These are phyloP conservation scores for Citrus unshiu DNA, from an alignment of 345 rosid genomes.

Conservation along the genomic window DNA sequence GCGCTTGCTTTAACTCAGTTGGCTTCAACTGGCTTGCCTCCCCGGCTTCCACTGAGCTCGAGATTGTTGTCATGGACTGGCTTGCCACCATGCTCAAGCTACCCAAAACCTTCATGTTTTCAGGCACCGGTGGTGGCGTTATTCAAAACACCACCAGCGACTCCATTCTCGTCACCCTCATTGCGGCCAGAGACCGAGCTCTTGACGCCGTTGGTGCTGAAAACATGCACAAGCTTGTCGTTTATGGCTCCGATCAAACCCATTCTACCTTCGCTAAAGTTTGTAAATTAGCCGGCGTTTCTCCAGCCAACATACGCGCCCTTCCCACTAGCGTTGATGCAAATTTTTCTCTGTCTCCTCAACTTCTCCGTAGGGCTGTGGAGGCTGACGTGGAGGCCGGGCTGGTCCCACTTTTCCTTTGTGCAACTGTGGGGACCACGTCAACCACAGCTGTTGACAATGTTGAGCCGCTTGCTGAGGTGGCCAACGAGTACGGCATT, in stretches of 20 bases:
- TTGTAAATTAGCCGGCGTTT: constrained; percentile 34
- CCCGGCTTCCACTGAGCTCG: constrained; percentile 40
- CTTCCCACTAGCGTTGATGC: constrained; percentile 19
- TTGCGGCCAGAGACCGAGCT: constrained; percentile 33
- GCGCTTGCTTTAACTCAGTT: constrained; percentile 37
- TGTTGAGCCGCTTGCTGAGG: constrained; percentile 24
- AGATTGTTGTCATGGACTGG: constrained; percentile 47
- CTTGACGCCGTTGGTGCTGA: constrained; percentile 8
- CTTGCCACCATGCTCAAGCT: constrained; percentile 36
- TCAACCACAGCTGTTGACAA: constrained; percentile 47
- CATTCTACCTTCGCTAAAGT: constrained; percentile 37
- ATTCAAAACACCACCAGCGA: constrained; percentile 39
- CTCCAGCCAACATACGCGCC: constrained; percentile 17
- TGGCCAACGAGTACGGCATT: constrained; percentile 28
- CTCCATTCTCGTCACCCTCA: constrained; percentile 33
- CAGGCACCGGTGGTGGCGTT: constrained; percentile 39
- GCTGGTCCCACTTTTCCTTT: constrained; percentile 37
- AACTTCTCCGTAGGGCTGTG: constrained; percentile 5
- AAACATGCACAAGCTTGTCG: constrained; percentile 25
- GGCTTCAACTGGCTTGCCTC: constrained; percentile 46
- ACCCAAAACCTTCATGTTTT: constrained; percentile 29
- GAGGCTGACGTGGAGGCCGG: constrained; percentile 30
- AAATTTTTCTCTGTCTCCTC: constrained; percentile 27
- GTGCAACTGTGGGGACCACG: constrained; percentile 44
- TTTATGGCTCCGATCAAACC: constrained; percentile 39